Conservation (phyloP, 768 basidiomycete species). For the Myochromella boudieri region DNA sequence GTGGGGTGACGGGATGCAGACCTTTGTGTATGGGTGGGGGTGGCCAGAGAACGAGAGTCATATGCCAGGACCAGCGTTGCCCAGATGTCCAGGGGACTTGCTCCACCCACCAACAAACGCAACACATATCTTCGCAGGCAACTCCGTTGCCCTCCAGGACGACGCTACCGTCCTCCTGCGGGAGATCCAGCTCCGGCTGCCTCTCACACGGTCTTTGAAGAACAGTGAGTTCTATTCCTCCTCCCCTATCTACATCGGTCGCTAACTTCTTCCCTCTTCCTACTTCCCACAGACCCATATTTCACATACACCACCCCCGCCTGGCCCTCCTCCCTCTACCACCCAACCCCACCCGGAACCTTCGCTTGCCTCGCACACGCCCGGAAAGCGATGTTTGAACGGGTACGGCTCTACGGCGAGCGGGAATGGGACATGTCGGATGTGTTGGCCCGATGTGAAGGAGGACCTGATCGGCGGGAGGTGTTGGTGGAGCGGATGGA, state of each 20-base stretch:
- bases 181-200: slow-evolving; percentile 36
- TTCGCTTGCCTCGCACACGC: no score
- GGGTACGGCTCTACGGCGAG: slow-evolving; percentile 35
- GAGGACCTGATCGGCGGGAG: no score
- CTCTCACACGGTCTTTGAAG: slow-evolving; percentile 31
- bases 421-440: no score
- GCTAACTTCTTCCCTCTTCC: not conserved
- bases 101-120: no score
- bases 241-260: slow-evolving; percentile 4
- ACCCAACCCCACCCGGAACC: no score
- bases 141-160: slow-evolving; percentile 37
- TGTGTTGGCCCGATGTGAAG: no score
- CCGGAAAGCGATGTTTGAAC: slow-evolving; percentile 29
- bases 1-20: slow-evolving; percentile 34
- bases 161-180: slow-evolving; percentile 36
- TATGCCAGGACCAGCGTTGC: not conserved
- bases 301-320: slow-evolving; percentile 7
- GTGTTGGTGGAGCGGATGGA: slow-evolving; percentile 33
- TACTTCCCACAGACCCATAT: slow-evolving; percentile 5
- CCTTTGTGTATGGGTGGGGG: slow-evolving; percentile 29
- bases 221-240: slow-evolving; percentile 27
- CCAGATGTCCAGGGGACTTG: no score
- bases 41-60: not conserved
- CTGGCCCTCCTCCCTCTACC: no score
- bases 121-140: slow-evolving; percentile 51